phyloP scores from a whole-genome alignment of 345 rosid genomes.

The Durio zibethinus region DNA sequence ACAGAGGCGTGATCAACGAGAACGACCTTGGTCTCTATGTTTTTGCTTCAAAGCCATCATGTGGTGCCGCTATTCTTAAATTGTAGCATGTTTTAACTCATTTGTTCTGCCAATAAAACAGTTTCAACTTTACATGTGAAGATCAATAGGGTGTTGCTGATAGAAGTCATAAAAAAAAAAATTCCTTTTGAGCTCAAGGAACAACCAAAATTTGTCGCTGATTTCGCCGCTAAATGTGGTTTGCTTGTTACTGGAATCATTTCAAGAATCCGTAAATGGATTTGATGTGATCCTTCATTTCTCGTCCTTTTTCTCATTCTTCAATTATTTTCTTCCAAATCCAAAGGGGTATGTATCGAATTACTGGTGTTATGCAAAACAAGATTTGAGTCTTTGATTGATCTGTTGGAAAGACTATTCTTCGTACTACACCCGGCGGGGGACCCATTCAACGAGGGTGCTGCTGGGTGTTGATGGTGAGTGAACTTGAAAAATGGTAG shows the following conservation, averaged over 20 bases:
- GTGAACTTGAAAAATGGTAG: neutral
- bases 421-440: neutral
- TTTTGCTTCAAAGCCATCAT: slow-evolving; percentile 96
- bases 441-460: neutral
- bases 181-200: no score
- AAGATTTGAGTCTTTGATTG: neutral
- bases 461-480: neutral
- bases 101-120: neutral
- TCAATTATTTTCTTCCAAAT: no score
- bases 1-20: neutral
- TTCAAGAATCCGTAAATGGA: no score
- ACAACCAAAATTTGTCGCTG: no score
- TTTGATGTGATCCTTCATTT: neutral
- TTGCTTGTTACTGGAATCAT: no score
- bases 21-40: slow-evolving; percentile 75
- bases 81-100: slow-evolving; percentile 26
- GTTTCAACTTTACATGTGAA: neutral
- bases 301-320: no score
- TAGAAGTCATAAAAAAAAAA: no score
- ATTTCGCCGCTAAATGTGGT: no score
- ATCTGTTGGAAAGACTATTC: neutral
- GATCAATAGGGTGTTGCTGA: neutral
- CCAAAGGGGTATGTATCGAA: neutral
- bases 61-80: slow-evolving; percentile 94
- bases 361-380: neutral